Evolutionary conservation across 1,139 yeast genomes (phyloP), one percentile per base, ranked within the genome.

Genomic region (Arxiozyma slooffiae): DNA sequence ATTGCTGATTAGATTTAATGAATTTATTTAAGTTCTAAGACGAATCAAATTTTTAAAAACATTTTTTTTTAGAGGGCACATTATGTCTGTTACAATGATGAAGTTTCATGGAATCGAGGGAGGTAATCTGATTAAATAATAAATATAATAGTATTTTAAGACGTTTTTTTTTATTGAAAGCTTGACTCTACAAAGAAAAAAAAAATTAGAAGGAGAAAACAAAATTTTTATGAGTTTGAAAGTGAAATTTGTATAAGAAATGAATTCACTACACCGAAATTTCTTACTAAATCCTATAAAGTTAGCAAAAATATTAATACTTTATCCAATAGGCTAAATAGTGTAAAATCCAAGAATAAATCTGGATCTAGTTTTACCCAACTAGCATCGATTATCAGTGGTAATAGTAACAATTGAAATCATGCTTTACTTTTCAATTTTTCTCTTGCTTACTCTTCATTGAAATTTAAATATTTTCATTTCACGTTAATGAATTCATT

Each of bases 41-140:
- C 59, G 62, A 1, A 64, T 79, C 41, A 69, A 68, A 46, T 85
- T 84, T 0, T 62, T 81, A 5, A 70, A 81, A n/a, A n/a, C n/a
- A n/a, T 1, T 81, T 81, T 58, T 87, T 81, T 56, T 81, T 81
- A 87, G 87, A 81, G 58, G 87, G 87, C 6, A 81, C 86, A 0
- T 60, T 81, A 48, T 79, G 84, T 55, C 67, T 76, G 24, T 85
- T 87, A 1, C 85, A 80, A 66, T 77, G 81, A 0, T 78, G 82
- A 77, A 81, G 81, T 86, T 81, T 81, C 62, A 69, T 68, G 18
- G 76, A 76, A 49, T 81, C 81, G 86, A 69, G 86, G 51, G 69
- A 71, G 18, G 80, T 80, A 0, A 67, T 81, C 26, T 79, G 80
- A 1, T 70, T 80, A 22, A 51, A 57, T 1, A 75, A 71, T 48